Evolutionary conservation across 2,329 filamentous ascomycete species (phyloP), one percentile per base, ranked within the genome.

Genomic region (Exophiala oligosperma): DNA sequence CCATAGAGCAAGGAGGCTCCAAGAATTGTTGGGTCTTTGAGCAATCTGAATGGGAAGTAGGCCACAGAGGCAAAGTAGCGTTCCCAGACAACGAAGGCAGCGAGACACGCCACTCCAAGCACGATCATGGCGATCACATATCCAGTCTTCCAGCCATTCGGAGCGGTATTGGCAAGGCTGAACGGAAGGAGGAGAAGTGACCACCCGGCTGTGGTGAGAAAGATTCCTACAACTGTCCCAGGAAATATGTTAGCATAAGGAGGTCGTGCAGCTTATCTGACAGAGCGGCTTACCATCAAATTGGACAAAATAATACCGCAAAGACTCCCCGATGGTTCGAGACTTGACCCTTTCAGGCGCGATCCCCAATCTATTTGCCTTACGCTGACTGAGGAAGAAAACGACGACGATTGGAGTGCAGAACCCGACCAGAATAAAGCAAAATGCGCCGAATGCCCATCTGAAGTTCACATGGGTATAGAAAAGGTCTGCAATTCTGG

Each of bases 101-200:
- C 68, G 1, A 88, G 68, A 4, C 81, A 74, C 0, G 81, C 57
- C 12, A 77, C 69, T 0, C 86, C 85, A 37, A 86, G 66, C 4
- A 84, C 74, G 6, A 76, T 66, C 66, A 84, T 76, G 53, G 69
- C 71, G 54, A 83, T 76, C 58, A 82, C 75, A 32, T 76, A 59
- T 6, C 75, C 70, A 3, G 76, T 74, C 12, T 66, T 64, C 77
- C 76, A 81, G 7, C 70, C 67, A 8, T 72, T 59, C 4, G 67
- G 55, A 29, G 75, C 71, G 48, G 66, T 70, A 12, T 65, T 57
- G 57, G 76, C 73, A 12, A 89, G 76, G 37, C 74, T 83, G 72
- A 90, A 86, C 0, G 86, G 82, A 17, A 90, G 77, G 4, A 89
- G 77, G 69, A 89, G 82, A 2, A 89, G 72, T 1, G 81, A 77